Conservation (phyloP, 495 filamentous ascomycete species). For the Podospora australis region DNA sequence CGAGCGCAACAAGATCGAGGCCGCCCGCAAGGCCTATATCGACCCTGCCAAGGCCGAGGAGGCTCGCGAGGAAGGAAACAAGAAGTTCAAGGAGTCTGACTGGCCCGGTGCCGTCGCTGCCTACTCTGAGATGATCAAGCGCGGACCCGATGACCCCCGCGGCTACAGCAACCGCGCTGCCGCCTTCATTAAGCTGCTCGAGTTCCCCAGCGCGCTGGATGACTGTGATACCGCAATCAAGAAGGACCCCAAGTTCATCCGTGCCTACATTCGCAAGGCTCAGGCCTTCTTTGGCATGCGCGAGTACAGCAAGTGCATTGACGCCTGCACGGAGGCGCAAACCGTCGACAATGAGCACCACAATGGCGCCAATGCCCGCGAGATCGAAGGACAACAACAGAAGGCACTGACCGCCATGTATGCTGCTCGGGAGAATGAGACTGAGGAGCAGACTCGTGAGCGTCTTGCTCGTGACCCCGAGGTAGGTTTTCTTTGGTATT, state of each 20-base stretch:
- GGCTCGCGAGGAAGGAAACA: constrained; percentile 87
- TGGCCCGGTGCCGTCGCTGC: constrained; percentile 95
- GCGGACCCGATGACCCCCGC: constrained; percentile 83
- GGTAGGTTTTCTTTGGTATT: too few relatives aligned
- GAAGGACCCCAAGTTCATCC: constrained; percentile 87
- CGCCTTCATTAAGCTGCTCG: constrained; percentile 91
- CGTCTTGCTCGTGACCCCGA: constrained; percentile 88
- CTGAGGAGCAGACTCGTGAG: constrained; percentile 92
- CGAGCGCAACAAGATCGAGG: constrained; percentile 78
- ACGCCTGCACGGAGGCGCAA: constrained; percentile 75
- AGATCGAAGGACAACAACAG: constrained; percentile 91
- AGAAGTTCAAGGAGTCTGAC: constrained; percentile 93
- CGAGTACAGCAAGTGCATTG: constrained; percentile 89
- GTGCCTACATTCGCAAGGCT: constrained; percentile 91
- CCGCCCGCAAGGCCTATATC: constrained; percentile 74
- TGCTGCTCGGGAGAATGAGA: constrained; percentile 82
- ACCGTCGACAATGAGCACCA: constrained; percentile 61
- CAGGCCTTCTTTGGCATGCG: constrained; percentile 93
- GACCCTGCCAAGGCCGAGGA: constrained; percentile 90
- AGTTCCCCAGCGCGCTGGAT: constrained; percentile 85
- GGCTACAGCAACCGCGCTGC: constrained; percentile 97
- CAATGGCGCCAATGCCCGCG: constrained; percentile 67
- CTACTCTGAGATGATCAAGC: constrained; percentile 96
- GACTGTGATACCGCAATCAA: constrained; percentile 90
- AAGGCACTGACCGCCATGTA: constrained; percentile 93